Conservation (phyloP, 306 rosid species). For the Cicer bijugum region DNA sequence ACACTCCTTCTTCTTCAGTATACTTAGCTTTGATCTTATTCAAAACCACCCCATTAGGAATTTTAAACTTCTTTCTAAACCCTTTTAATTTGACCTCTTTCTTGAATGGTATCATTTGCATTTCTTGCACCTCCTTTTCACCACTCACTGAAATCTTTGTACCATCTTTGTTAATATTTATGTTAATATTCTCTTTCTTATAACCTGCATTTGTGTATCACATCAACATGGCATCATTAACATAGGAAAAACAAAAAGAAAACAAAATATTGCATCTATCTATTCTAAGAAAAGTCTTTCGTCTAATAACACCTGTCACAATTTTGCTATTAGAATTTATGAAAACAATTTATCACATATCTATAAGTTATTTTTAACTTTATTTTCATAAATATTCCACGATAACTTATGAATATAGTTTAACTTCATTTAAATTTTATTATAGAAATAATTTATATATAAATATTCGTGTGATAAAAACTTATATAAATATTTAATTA, state of each 20-base stretch:
- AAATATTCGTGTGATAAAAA: too few species aligned
- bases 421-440: too few species aligned
- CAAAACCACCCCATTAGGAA: constrained; percentile 62
- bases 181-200: constrained; percentile 56
- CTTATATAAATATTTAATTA: too few species aligned
- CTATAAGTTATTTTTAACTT: too few species aligned
- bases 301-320: too few species aligned
- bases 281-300: too few species aligned
- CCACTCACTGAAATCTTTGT: constrained; percentile 54
- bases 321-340: too few species aligned
- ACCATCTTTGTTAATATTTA: constrained; percentile 71
- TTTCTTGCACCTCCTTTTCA: constrained; percentile 68
- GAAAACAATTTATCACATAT: too few species aligned
- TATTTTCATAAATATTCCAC: too few species aligned
- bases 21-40: constrained; percentile 69
- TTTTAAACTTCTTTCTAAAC: constrained; percentile 60
- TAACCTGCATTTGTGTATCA: constrained; percentile 53
- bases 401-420: too few species aligned
- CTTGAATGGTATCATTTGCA: constrained; percentile 61
- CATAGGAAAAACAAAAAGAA: not conserved
- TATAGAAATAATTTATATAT: too few species aligned
- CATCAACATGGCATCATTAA: not conserved
- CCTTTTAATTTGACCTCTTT: constrained; percentile 56
- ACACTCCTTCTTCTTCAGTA: constrained; percentile 47
- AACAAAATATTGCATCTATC: not conserved